These are phyloP conservation scores for Hypoxylon sp. DNA, from an alignment of 2,329 filamentous ascomycete genomes.

Conservation along the genomic window DNA sequence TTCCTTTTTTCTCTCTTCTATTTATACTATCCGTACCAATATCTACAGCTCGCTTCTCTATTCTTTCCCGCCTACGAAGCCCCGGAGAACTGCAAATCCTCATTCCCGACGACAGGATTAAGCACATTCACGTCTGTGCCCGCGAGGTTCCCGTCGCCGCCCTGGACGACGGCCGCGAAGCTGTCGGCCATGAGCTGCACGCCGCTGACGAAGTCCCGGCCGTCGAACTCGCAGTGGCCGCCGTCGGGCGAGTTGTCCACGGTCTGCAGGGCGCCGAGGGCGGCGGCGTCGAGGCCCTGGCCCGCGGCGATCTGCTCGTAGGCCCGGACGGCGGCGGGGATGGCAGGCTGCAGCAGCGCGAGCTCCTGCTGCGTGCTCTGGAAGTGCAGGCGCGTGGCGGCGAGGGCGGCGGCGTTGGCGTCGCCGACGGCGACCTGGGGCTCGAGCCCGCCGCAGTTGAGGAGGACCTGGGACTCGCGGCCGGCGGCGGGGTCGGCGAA, in stretches of 20 bases:
- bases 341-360: slow-evolving; percentile 60
- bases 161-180: slow-evolving; percentile 66
- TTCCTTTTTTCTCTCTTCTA: not conserved
- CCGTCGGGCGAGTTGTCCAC: slow-evolving; percentile 67
- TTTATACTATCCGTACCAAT: not conserved
- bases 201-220: slow-evolving; percentile 64
- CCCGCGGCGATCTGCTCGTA: slow-evolving; percentile 62
- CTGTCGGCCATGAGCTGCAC: slow-evolving; percentile 68
- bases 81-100: slow-evolving; percentile 58
- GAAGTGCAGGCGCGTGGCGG: slow-evolving; percentile 66
- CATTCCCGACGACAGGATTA: slow-evolving; percentile 63
- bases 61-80: slow-evolving; percentile 29
- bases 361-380: slow-evolving; percentile 68
- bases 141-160: slow-evolving; percentile 62
- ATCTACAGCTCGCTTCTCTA: slow-evolving; percentile 6
- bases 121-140: slow-evolving; percentile 61
- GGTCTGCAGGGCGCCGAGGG: slow-evolving; percentile 66
- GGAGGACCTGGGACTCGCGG: slow-evolving; percentile 62
- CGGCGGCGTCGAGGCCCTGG: slow-evolving; percentile 58
- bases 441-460: slow-evolving; percentile 67
- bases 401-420: slow-evolving; percentile 55
- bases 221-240: slow-evolving; percentile 71
- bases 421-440: slow-evolving; percentile 66
- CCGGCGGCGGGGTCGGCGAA: slow-evolving; percentile 49
- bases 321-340: slow-evolving; percentile 63